Base-by-base conservation (phyloP, 108 stramenopile genomes). In the Cyclotella baltica region DNA sequence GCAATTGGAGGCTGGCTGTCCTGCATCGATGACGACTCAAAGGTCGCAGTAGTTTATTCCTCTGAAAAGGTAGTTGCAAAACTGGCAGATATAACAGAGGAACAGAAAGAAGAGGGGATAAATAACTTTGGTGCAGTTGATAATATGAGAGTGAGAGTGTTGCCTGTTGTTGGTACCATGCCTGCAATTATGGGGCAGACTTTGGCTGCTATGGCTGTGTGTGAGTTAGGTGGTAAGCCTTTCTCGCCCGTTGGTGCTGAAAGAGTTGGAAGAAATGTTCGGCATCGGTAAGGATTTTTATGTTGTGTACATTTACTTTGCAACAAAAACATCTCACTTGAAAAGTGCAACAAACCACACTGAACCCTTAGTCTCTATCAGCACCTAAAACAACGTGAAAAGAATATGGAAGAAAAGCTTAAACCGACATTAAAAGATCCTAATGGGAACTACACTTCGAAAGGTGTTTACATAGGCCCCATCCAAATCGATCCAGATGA, bases 151-250 rank as follows among this genome's bases (percentile, higher is more conserved):
- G 90, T 99, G n/a, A 92, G 98, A 3, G 95, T 99, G 30, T 71
- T 99, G 31, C 98, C 98, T 1, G 98, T 99, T 0, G 77, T 99
- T 37, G 98, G 98, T 13, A 97, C 98, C 9, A 86, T 96, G 83
- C 98, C 98, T 16, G 97, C 98, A 34, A 93, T 99, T 62, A 97
- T 98, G 92, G 98, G 98, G 57, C 96, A 96, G 69, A 80, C 96
- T 6, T 75, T 97, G 67, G 97, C 98, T 3, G 85, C 96, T 19
- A 78, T 90, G 77, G 90, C 92, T 9, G 70, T 99, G 31, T 98
- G 97, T 73, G 90, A 96, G 65, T 64, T 98, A n/a, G 98, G 96
- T 10, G 70, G 92, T 4, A 96, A 98, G 66, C 96, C 94, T 2
- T 94, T 98, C 67, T 80, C 86, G 9, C 95, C 95, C 1, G 87